These are phyloP conservation scores for Pestalotiopsis sp. DNA, from an alignment of 2,329 filamentous ascomycete species.

Conservation along the genomic window DNA sequence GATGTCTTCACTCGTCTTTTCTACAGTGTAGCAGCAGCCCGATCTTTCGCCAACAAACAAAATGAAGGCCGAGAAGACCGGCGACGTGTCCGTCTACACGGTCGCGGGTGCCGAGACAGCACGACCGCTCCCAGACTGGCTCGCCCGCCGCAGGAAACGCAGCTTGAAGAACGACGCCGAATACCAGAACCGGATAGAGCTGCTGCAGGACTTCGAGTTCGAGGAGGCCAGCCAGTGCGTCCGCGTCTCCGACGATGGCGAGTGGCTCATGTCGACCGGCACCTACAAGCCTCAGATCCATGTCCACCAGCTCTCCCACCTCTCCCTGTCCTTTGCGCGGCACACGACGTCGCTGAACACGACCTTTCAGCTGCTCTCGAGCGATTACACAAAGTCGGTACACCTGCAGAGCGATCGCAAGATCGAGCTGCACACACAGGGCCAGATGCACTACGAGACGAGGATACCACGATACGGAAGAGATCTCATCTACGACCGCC, in stretches of 20 bases:
- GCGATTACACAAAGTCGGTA: slow-evolving; percentile 91
- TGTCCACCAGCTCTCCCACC: slow-evolving; percentile 89
- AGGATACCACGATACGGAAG: slow-evolving; percentile 90
- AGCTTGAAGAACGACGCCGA: slow-evolving; percentile 91
- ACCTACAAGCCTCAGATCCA: slow-evolving; percentile 76
- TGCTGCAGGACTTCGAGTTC: slow-evolving; percentile 90
- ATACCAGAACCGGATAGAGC: slow-evolving; percentile 89
- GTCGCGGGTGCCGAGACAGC: slow-evolving; percentile 89
- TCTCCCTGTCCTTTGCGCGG: slow-evolving; percentile 89
- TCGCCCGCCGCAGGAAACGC: slow-evolving; percentile 84
- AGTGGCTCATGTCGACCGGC: slow-evolving; percentile 78
- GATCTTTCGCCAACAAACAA: slow-evolving; percentile 13
- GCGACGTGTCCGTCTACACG: slow-evolving; percentile 88
- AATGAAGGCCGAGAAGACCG: slow-evolving; percentile 84
- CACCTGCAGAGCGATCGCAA: slow-evolving; percentile 91
- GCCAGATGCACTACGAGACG: slow-evolving; percentile 85
- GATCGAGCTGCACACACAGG: slow-evolving; percentile 90
- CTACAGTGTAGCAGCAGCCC: slow-evolving; percentile 1
- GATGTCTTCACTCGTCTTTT: neutral
- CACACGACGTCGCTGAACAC: slow-evolving; percentile 93
- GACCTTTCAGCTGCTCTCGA: slow-evolving; percentile 84
- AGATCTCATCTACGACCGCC: slow-evolving; percentile 82
- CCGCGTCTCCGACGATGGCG: slow-evolving; percentile 88
- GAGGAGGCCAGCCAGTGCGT: slow-evolving; percentile 93
- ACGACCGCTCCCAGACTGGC: slow-evolving; percentile 91